Conservation (phyloP, 202 grass and related monocot species). For the Brachypodium distachyon region DNA sequence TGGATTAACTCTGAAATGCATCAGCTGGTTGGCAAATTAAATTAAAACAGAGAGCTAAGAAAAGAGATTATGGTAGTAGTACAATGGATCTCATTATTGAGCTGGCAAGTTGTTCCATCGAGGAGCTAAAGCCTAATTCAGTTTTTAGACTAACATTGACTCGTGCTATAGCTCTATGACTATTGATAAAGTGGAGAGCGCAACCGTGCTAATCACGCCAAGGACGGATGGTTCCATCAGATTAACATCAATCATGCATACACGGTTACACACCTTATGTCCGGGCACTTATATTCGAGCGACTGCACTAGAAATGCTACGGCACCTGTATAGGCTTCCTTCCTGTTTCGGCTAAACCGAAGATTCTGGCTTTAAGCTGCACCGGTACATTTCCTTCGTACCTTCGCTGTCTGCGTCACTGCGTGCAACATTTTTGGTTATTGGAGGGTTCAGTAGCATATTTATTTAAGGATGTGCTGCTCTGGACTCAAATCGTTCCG, state of each 20-base stretch:
- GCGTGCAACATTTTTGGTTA: constrained; percentile 12
- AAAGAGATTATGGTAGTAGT: background rate
- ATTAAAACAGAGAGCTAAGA: background rate
- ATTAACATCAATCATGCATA: background rate
- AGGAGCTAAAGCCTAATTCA: background rate
- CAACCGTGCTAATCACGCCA: background rate
- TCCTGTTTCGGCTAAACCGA: constrained; percentile 8
- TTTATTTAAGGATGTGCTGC: background rate
- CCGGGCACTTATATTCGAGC: background rate
- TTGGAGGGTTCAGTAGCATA: background rate
- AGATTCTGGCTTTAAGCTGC: background rate
- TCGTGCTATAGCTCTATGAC: background rate
- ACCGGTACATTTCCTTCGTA: background rate
- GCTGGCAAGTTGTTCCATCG: constrained; percentile 14
- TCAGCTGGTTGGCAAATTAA: background rate
- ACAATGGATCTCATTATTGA: background rate
- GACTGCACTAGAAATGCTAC: background rate
- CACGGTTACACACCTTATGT: background rate
- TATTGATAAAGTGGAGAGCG: background rate
- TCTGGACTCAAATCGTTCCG: background rate
- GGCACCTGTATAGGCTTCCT: background rate
- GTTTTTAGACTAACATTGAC: background rate
- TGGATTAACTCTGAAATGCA: background rate
- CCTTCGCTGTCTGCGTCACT: background rate
- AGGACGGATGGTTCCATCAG: background rate